phyloP scores from a whole-genome alignment of 768 basidiomycete genomes.

The Amyloporia xantha region DNA sequence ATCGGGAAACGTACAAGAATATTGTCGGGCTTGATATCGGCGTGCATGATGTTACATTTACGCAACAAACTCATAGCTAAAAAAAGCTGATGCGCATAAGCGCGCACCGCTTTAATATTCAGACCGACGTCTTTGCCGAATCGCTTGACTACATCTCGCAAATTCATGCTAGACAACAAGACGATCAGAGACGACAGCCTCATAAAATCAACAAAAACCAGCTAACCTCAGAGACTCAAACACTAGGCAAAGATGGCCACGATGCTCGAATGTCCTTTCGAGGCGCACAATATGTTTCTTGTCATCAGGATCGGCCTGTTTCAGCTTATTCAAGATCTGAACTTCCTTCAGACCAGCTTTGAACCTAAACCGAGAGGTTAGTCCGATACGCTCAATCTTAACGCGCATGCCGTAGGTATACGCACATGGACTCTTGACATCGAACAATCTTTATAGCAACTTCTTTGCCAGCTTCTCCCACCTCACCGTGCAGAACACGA shows the following conservation, averaged over 20 bases:
- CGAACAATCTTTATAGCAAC: constrained; percentile 98
- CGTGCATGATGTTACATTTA: constrained; percentile 94
- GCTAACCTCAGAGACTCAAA: constrained; percentile 87
- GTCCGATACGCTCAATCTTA: background rate
- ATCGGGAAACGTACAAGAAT: constrained; percentile 65
- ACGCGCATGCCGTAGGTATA: background rate
- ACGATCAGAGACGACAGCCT: background rate
- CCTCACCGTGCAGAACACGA: constrained; percentile 63
- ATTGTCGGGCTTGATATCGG: constrained; percentile 98
- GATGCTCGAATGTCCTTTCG: constrained; percentile 92
- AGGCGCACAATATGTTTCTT: constrained; percentile 95
- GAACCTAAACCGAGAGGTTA: constrained; percentile 52
- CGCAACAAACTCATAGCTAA: constrained; percentile 76
- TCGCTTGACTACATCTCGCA: constrained; percentile 94
- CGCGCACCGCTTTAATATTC: constrained; percentile 94
- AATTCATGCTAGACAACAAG: constrained; percentile 70
- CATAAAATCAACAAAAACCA: background rate
- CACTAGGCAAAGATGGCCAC: constrained; percentile 93
- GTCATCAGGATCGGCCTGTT: constrained; percentile 89
- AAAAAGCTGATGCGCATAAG: constrained; percentile 97
- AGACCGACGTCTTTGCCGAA: constrained; percentile 98
- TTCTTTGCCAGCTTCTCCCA: constrained; percentile 53
- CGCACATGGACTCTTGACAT: constrained; percentile 94
- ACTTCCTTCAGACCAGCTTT: constrained; percentile 92
- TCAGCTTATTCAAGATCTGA: constrained; percentile 81